These are phyloP conservation scores for Neurospora tetrasperma DNA, from an alignment of 495 filamentous ascomycete species.

Conservation along the genomic window DNA sequence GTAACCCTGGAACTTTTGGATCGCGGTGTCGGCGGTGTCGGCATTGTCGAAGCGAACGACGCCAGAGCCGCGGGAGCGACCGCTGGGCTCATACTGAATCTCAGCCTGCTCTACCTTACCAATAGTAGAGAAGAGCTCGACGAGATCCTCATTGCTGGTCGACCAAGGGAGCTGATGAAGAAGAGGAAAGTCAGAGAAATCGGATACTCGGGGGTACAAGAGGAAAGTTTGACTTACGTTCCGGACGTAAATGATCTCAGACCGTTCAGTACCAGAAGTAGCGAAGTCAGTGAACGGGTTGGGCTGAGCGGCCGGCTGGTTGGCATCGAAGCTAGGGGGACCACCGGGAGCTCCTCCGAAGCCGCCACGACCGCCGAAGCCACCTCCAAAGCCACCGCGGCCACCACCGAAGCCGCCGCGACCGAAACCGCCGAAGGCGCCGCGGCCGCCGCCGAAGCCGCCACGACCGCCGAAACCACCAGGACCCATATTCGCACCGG, in stretches of 20 bases:
- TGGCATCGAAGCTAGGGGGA: slow-evolving; percentile 31
- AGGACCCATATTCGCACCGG: slow-evolving; percentile 49
- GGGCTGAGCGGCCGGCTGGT: slow-evolving; percentile 50
- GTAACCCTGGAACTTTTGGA: slow-evolving; percentile 94
- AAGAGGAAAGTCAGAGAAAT: slow-evolving; percentile 13
- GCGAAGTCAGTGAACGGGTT: slow-evolving; percentile 96
- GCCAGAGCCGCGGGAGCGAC: slow-evolving; percentile 87
- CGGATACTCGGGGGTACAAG: neutral
- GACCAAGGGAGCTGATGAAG: slow-evolving; percentile 80
- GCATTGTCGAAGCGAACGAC: slow-evolving; percentile 83
- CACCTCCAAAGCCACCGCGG: slow-evolving; percentile 27
- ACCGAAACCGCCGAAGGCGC: slow-evolving; percentile 47
- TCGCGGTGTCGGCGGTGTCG: slow-evolving; percentile 84
- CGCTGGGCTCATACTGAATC: slow-evolving; percentile 96
- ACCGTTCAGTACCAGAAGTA: slow-evolving; percentile 75
- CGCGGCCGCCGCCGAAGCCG: slow-evolving; percentile 47
- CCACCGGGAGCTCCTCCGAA: slow-evolving; percentile 28
- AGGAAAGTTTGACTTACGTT: slow-evolving; percentile 58
- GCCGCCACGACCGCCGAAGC: slow-evolving; percentile 40
- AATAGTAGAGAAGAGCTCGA: slow-evolving; percentile 95
- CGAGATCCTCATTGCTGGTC: slow-evolving; percentile 91
- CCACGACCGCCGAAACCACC: slow-evolving; percentile 44
- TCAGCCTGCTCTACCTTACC: slow-evolving; percentile 96
- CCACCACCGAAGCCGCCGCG: slow-evolving; percentile 28
- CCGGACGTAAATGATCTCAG: slow-evolving; percentile 83